phyloP scores from a whole-genome alignment of 2,329 filamentous ascomycete genomes.

The Aspergillus spinulosporus region DNA sequence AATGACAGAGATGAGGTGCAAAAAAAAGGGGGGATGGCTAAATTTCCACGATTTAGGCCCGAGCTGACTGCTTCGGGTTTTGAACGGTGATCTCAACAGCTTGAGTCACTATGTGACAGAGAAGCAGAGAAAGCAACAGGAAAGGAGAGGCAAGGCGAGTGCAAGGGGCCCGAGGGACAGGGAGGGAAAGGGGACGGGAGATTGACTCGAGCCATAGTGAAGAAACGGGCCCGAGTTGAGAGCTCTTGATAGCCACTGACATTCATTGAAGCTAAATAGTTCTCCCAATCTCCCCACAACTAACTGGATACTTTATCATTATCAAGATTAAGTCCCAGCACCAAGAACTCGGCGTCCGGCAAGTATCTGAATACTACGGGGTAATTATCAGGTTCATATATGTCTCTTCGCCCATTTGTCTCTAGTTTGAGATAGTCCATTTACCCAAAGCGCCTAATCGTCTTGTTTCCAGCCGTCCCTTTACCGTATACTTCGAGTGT shows the following conservation, averaged over 20 bases:
- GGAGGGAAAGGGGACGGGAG: constrained; percentile 12
- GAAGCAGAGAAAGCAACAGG: neutral
- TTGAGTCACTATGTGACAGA: constrained; percentile 3
- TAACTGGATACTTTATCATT: constrained; percentile 9
- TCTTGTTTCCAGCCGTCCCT: neutral
- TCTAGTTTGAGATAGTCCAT: too few relatives aligned
- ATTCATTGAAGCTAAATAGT: constrained; percentile 14
- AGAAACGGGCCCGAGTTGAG: constrained; percentile 1
- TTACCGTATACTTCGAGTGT: neutral
- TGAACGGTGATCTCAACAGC: neutral
- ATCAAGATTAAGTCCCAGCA: neutral
- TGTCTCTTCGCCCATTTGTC: too few relatives aligned
- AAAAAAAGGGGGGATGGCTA: constrained; percentile 4
- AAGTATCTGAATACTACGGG: neutral
- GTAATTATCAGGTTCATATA: too few relatives aligned
- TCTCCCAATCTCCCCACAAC: constrained; percentile 8
- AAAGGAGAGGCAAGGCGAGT: constrained; percentile 1
- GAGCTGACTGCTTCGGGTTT: neutral
- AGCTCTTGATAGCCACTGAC: constrained; percentile 7
- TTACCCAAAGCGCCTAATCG: too few relatives aligned
- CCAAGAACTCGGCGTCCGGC: neutral
- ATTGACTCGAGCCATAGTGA: constrained; percentile 6
- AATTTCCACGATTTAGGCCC: neutral
- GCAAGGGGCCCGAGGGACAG: constrained; percentile 7
- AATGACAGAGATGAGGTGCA: constrained; percentile 12